A percentile compares a stretch with the other conserved stretches of the same genome.
These are phyloP conservation scores for Rhinocladiella mackenziei DNA, from an alignment of 2,329 filamentous ascomycete genomes.

Conservation along the genomic window DNA sequence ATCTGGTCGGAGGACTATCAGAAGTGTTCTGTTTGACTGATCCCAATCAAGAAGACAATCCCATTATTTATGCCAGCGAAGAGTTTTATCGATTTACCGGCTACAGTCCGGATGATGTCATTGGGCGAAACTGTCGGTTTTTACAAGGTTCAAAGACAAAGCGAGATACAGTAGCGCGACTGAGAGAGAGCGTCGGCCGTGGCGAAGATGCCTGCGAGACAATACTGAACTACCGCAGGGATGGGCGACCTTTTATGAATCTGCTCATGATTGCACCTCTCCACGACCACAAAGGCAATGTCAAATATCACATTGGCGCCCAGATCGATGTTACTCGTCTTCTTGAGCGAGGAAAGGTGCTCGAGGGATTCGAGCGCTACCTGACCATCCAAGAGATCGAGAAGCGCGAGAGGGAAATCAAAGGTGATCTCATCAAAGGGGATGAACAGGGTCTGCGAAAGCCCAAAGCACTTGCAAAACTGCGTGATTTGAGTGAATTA, in stretches of 20 bases:
- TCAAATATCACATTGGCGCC: slow-evolving; percentile 35
- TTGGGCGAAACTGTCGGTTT: slow-evolving; percentile 46
- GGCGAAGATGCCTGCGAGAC: slow-evolving; percentile 44
- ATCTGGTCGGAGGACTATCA: slow-evolving; percentile 41
- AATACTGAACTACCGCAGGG: slow-evolving; percentile 41
- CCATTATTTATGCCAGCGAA: slow-evolving; percentile 45
- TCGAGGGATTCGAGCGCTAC: slow-evolving; percentile 31
- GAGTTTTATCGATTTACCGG: slow-evolving; percentile 45
- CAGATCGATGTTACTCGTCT: slow-evolving; percentile 34
- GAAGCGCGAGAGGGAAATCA: slow-evolving; percentile 14
- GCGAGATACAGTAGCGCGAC: slow-evolving; percentile 33
- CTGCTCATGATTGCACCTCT: slow-evolving; percentile 34
- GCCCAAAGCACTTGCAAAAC: slow-evolving; percentile 22
- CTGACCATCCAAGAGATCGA: slow-evolving; percentile 19
- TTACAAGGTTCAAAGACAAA: slow-evolving; percentile 42
- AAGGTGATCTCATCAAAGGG: background rate
- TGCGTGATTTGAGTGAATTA: slow-evolving; percentile 32
- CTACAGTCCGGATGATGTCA: slow-evolving; percentile 42
- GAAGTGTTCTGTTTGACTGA: slow-evolving; percentile 47
- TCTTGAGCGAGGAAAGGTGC: slow-evolving; percentile 29
- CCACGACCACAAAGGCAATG: slow-evolving; percentile 32
- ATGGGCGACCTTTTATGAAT: slow-evolving; percentile 35
- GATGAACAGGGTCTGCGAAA: slow-evolving; percentile 8
- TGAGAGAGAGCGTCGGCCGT: slow-evolving; percentile 36
- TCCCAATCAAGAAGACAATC: slow-evolving; percentile 42